Conservation (phyloP, 306 rosid species). For the Pyrus betulifolia region DNA sequence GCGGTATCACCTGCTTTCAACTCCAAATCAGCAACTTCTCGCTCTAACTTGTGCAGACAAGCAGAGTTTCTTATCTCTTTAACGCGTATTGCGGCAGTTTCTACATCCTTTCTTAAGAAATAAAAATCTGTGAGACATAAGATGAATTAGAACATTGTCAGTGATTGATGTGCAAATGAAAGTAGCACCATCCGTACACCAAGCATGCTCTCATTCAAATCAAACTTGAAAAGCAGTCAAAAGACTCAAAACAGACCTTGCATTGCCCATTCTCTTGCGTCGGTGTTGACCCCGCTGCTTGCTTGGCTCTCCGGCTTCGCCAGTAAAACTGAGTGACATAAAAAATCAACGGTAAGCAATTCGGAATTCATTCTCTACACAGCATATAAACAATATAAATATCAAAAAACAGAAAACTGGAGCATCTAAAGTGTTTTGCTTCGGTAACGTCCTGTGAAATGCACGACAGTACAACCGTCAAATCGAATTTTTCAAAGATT, state of each 20-base stretch:
- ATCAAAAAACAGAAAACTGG: not conserved
- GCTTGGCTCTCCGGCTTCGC: conserved; percentile 66
- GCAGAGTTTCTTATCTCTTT: conserved; percentile 73
- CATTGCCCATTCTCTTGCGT: conserved; percentile 63
- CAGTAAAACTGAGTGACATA: conserved; percentile 33
- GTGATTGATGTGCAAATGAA: not conserved
- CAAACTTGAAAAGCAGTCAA: not conserved
- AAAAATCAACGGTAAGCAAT: not conserved
- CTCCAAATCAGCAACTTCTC: conserved; percentile 68
- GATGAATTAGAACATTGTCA: not conserved
- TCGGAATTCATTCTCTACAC: not conserved
- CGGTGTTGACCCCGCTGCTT: conserved; percentile 33
- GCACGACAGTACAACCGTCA: not conserved
- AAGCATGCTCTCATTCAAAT: not conserved
- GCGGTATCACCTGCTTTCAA: conserved; percentile 55
- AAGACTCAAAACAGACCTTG: conserved; percentile 42
- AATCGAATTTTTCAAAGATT: not conserved
- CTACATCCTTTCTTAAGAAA: conserved; percentile 69
- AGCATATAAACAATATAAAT: not conserved
- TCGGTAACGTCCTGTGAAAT: not conserved
- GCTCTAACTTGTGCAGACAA: conserved; percentile 47
- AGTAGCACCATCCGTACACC: not conserved
- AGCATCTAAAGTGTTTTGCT: not conserved
- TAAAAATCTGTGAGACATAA: conserved; percentile 62
- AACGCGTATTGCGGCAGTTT: conserved; percentile 50